Evolutionary conservation across 2,329 filamentous ascomycete genomes (phyloP).

Genomic region (Lizonia empirigonia): DNA sequence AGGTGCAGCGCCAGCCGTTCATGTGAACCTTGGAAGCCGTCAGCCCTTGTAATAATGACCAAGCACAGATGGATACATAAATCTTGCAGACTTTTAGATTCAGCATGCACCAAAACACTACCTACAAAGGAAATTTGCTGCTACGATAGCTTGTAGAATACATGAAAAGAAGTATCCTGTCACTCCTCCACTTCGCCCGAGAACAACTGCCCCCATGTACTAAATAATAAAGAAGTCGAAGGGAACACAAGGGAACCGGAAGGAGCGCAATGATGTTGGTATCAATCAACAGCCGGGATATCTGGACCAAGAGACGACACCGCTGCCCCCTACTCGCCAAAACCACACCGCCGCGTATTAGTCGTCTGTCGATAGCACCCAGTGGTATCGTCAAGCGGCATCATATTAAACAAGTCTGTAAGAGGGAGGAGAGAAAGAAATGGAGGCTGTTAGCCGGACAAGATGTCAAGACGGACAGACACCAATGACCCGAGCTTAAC

Average conservation of each 20-base stretch:
- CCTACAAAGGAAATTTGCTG: slow-evolving; percentile 50
- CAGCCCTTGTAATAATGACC: not conserved
- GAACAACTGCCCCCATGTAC: slow-evolving; percentile 42
- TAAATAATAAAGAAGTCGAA: slow-evolving; percentile 47
- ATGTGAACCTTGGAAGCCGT: slow-evolving; percentile 16
- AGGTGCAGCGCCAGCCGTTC: slow-evolving; percentile 18
- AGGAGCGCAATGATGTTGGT: slow-evolving; percentile 53
- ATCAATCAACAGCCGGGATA: slow-evolving; percentile 52
- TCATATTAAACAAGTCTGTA: slow-evolving; percentile 51
- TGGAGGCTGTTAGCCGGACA: slow-evolving; percentile 38
- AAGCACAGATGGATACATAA: too few species aligned
- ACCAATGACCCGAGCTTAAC: slow-evolving; percentile 59
- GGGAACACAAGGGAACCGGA: slow-evolving; percentile 40
- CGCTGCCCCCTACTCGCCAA: slow-evolving; percentile 37
- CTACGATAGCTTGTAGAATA: slow-evolving; percentile 51
- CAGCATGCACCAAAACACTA: slow-evolving; percentile 7
- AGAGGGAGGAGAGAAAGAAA: slow-evolving; percentile 46
- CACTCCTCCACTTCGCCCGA: slow-evolving; percentile 37
- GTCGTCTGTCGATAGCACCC: slow-evolving; percentile 47
- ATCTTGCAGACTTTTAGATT: not conserved
- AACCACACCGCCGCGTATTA: slow-evolving; percentile 45
- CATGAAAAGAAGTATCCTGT: slow-evolving; percentile 46
- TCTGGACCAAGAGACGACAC: slow-evolving; percentile 44
- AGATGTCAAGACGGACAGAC: slow-evolving; percentile 28
- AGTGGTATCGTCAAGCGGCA: slow-evolving; percentile 48